Evolutionary conservation across 345 rosid genomes (phyloP).

Genomic region (Melaleuca alternifolia): DNA sequence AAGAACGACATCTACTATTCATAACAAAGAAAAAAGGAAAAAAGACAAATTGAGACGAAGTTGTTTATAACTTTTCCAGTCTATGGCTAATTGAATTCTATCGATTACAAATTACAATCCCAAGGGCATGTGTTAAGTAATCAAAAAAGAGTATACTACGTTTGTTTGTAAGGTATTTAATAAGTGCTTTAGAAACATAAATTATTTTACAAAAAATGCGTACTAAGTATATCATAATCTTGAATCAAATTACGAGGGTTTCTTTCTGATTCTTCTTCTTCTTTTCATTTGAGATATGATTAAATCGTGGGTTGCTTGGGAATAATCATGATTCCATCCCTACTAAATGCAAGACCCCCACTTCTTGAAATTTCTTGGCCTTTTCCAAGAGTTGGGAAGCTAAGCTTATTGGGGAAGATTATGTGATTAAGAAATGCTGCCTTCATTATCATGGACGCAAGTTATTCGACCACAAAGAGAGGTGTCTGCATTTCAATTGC

Average conservation of each 20-base stretch:
- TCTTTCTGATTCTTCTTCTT: not conserved
- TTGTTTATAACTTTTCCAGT: not conserved
- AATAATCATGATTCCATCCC: not conserved
- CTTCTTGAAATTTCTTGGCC: not conserved
- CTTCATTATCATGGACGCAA: not conserved
- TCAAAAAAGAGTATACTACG: not conserved
- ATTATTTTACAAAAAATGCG: not conserved
- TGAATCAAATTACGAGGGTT: not conserved
- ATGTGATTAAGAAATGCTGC: not conserved
- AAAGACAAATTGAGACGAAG: not conserved
- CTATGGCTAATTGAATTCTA: not conserved
- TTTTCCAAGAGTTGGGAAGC: not conserved
- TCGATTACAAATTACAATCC: not conserved
- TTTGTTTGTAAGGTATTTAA: not conserved
- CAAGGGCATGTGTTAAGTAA: not conserved
- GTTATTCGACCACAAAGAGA: not conserved
- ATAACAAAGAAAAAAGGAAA: not conserved
- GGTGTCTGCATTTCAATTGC: not conserved
- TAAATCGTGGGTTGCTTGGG: not conserved
- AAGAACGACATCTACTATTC: not conserved
- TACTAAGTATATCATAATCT: not conserved
- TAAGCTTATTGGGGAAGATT: not conserved
- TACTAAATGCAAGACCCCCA: not conserved
- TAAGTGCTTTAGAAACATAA: not conserved
- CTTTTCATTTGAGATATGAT: not conserved